Conservation (phyloP, 129 eudicot genomes). For the Solidago caesia region DNA sequence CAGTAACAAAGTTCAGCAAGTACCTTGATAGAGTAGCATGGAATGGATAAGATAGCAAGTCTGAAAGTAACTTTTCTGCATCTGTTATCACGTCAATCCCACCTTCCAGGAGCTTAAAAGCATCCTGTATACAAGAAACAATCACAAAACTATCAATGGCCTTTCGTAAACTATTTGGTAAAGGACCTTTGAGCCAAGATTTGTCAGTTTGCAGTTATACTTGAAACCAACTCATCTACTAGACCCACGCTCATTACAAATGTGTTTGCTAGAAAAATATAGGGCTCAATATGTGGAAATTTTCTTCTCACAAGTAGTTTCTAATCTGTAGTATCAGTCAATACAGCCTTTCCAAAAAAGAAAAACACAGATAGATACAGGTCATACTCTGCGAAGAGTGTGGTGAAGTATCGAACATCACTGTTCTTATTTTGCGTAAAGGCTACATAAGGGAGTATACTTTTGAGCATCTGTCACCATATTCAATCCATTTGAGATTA, state of each 20-base stretch:
- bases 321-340: not conserved
- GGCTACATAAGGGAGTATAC: too few species aligned
- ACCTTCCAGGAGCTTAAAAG: conserved; percentile 70
- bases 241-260: too few species aligned
- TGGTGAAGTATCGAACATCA: too few species aligned
- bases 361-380: not conserved
- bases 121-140: conserved; percentile 57
- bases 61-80: conserved; percentile 58
- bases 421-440: too few species aligned
- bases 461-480: too few species aligned
- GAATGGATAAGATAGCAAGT: conserved; percentile 78
- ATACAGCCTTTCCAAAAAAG: too few species aligned
- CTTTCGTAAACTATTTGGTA: not conserved
- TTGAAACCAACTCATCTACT: not conserved
- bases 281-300: too few species aligned
- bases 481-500: not conserved
- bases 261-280: too few species aligned
- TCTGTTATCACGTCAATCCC: conserved; percentile 83
- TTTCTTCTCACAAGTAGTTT: too few species aligned
- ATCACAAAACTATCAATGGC: not conserved
- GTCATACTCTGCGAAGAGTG: not conserved
- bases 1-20: conserved; percentile 9
- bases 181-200: not conserved
- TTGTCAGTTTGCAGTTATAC: not conserved
- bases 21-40: conserved; percentile 75